These are phyloP conservation scores for Skeletonema menzelii DNA, from an alignment of 108 stramenopile species.

Conservation along the genomic window DNA sequence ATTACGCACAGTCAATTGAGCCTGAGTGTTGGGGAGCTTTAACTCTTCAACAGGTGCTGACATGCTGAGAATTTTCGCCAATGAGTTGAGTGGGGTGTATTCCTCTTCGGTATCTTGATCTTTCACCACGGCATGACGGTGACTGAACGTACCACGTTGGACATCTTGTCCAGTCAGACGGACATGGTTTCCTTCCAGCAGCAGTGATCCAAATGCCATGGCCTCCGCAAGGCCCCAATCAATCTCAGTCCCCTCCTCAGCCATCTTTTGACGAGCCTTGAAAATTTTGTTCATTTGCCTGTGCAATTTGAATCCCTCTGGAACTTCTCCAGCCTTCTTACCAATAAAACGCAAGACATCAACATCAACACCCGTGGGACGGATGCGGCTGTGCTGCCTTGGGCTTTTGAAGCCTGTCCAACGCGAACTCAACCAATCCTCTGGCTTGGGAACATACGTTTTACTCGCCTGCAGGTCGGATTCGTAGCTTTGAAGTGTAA, in stretches of 20 bases:
- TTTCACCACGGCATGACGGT: constrained; percentile 97
- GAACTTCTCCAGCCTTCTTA: constrained; percentile 77
- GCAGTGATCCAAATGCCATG: constrained; percentile 95
- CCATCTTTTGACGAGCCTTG: constrained; percentile 78
- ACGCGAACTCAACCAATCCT: constrained; percentile 92
- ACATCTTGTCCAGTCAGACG: constrained; percentile 98
- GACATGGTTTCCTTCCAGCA: constrained; percentile 98
- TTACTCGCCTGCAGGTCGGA: constrained; percentile 90
- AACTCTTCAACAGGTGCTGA: constrained; percentile 82
- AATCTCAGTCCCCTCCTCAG: constrained; percentile 87
- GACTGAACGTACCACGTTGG: constrained; percentile 96
- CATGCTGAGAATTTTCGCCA: constrained; percentile 81
- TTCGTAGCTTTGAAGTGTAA: constrained; percentile 84
- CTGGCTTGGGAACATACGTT: constrained; percentile 75
- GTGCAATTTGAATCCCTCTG: constrained; percentile 91
- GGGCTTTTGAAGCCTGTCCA: constrained; percentile 97
- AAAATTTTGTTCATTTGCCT: constrained; percentile 93
- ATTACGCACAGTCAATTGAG: constrained; percentile 91
- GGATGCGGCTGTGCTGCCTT: constrained; percentile 81
- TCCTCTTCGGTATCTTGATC: constrained; percentile 93
- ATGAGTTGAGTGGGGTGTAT: constrained; percentile 90
- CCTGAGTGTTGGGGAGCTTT: constrained; percentile 83
- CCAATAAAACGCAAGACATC: constrained; percentile 86
- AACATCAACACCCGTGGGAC: constrained; percentile 92
- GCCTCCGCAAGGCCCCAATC: constrained; percentile 99